phyloP scores from a whole-genome alignment of 129 eudicot genomes.

The Artemisia annua region DNA sequence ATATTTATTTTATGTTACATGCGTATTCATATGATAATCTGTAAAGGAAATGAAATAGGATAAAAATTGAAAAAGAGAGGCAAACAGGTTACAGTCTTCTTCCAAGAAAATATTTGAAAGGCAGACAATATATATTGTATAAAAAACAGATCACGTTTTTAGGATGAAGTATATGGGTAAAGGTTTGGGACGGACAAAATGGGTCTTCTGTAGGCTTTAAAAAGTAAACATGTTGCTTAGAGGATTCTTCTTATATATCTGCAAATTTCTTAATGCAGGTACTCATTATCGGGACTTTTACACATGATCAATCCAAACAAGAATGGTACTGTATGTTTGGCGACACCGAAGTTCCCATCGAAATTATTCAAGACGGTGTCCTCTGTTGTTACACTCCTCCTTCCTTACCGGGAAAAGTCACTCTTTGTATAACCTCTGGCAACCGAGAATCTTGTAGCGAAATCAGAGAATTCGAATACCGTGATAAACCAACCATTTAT shows the following conservation, averaged over 20 bases:
- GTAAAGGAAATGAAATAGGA: too few relatives aligned
- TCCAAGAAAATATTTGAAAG: too few relatives aligned
- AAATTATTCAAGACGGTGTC: constrained; percentile 85
- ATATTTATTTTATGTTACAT: constrained; percentile 3
- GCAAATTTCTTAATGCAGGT: constrained; percentile 54
- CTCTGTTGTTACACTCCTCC: constrained; percentile 81
- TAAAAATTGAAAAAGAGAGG: neutral
- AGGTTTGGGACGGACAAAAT: too few relatives aligned
- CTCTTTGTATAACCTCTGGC: constrained; percentile 74
- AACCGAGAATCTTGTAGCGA: constrained; percentile 90
- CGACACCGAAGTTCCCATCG: constrained; percentile 78
- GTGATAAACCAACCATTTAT: constrained; percentile 38
- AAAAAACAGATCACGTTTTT: too few relatives aligned
- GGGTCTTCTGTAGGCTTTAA: too few relatives aligned
- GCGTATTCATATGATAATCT: neutral
- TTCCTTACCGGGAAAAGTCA: constrained; percentile 67
- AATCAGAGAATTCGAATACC: constrained; percentile 84
- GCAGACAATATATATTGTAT: too few relatives aligned
- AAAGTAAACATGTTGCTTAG: neutral
- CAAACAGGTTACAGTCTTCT: neutral
- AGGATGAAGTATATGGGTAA: too few relatives aligned
- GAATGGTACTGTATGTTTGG: constrained; percentile 93
- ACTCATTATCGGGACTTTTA: constrained; percentile 72
- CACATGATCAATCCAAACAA: constrained; percentile 53
- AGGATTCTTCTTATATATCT: neutral